Evolutionary conservation across 371 early-diverging fungal genomes (phyloP).

Genomic region (Lichtheimia corymbifera): DNA sequence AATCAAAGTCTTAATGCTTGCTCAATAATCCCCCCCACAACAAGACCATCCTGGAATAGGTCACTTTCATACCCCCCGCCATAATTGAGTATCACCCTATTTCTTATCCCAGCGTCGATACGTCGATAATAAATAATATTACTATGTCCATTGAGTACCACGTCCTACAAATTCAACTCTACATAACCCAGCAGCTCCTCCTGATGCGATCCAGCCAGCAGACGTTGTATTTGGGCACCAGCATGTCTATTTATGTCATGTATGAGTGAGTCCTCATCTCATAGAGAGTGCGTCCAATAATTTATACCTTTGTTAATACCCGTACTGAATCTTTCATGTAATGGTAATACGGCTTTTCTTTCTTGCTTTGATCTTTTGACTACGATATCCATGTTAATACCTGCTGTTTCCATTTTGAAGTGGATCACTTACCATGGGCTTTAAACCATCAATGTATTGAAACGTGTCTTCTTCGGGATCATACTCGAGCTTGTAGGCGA

Average conservation of each 20-base stretch:
- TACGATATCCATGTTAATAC: neutral
- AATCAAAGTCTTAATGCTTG: too few species aligned
- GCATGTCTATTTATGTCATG: conserved; percentile 1
- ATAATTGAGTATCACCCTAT: too few species aligned
- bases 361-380: conserved; percentile 6
- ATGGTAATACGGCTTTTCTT: neutral
- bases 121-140: neutral
- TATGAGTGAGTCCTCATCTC: neutral
- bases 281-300: neutral
- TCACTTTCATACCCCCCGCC: too few species aligned
- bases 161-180: conserved; percentile 23
- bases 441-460: conserved; percentile 20
- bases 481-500: conserved; percentile 22
- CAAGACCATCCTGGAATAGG: too few species aligned
- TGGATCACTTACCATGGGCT: conserved; percentile 12
- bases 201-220: conserved; percentile 19
- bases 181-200: conserved; percentile 18
- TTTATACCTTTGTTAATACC: neutral
- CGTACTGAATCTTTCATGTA: neutral
- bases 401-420: neutral
- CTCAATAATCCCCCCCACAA: too few species aligned
- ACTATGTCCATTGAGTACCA: conserved; percentile 16
- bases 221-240: conserved; percentile 19
- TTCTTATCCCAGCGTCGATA: too few species aligned
- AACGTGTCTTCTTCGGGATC: conserved; percentile 8